Percentiles rank a stretch among this genome's conserved stretches.
phyloP scores from a whole-genome alignment of 495 filamentous ascomycete genomes.

The Podospora sp. region DNA sequence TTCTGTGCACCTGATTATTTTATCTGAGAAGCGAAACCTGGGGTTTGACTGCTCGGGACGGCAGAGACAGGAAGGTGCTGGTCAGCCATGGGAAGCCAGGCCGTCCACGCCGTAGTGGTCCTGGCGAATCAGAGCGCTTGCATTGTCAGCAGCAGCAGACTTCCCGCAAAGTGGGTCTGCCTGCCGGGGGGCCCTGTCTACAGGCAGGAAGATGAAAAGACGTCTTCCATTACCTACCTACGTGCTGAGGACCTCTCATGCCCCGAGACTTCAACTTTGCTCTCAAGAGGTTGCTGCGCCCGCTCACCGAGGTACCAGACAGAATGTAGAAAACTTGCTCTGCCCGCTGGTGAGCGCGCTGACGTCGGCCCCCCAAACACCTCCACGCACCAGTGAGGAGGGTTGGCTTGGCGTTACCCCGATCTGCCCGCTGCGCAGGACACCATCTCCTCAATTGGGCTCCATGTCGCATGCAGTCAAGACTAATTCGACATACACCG shows the following conservation, averaged over 20 bases:
- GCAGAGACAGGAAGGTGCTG: conserved; percentile 5
- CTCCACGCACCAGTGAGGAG: conserved; percentile 4
- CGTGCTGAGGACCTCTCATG: not conserved
- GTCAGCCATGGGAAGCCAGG: conserved; percentile 12
- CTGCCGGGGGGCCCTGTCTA: conserved; percentile 1
- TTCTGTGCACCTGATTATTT: not conserved
- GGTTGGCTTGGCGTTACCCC: conserved; percentile 27
- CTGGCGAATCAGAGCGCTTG: conserved; percentile 26
- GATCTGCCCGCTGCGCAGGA: conserved; percentile 25
- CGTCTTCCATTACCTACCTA: conserved; percentile 7
- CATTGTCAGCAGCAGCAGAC: conserved; percentile 37
- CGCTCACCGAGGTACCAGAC: not conserved
- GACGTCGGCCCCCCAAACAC: not conserved
- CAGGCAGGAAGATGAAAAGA: conserved; percentile 17
- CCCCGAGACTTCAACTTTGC: not conserved
- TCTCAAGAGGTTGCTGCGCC: not conserved
- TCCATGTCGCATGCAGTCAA: conserved; percentile 3
- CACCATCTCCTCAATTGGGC: conserved; percentile 17
- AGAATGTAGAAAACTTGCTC: not conserved
- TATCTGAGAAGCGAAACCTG: conserved; percentile 10
- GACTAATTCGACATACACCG: conserved; percentile 8
- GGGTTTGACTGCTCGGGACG: conserved; percentile 3
- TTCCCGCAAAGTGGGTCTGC: conserved; percentile 6
- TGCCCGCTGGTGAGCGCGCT: not conserved
- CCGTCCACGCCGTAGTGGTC: conserved; percentile 10